Evolutionary conservation across 257 asterid species (phyloP), one percentile per base, ranked within the genome.

Genomic region (Solanum pennellii): DNA sequence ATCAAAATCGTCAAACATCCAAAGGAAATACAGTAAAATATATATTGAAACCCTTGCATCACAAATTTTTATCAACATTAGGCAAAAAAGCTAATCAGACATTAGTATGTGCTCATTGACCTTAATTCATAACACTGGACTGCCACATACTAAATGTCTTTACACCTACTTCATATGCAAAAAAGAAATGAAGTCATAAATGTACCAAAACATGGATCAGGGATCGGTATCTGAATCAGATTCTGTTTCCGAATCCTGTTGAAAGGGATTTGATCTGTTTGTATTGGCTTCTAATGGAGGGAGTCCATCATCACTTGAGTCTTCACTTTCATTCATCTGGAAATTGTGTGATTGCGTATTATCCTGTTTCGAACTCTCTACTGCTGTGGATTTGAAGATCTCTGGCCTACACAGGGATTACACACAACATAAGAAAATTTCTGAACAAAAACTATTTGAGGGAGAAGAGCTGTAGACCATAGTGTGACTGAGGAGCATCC

Each of bases 251-350:
- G 87, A 44, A 35, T 59, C 83, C 18, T 76, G 60, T 83, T 88
- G 83, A 45, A 87, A 87, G 66, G 94, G 95, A 60, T 93, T 94
- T 86, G 88, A 23, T 88, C 98, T 92, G 87, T 96, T 96, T 14
- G 94, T 93, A 89, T 96, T 95, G 89, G 96, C 97, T 93, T 95
- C 99, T 90, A 95, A 88, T 27, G 99, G 97, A 10, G 95, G 98
- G 52, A 96, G 97, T 27, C 97, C 95, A 29, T 95, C 96, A 33
- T 93, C 94, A 35, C 94, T 92, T 11, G 89, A 90, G 86, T 87
- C 74, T 88, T 91, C 94, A 11, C 82, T 91, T 20, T 90, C 87
- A 42, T 88, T 88, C 9, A 68, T 29, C 12, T 68, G 21, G 5
- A 5, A 42, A 5, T 87, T 82, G 65, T 9, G 90, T 37, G 25